phyloP scores from a whole-genome alignment of 345 rosid genomes.

The Citrus cavaleriei region DNA sequence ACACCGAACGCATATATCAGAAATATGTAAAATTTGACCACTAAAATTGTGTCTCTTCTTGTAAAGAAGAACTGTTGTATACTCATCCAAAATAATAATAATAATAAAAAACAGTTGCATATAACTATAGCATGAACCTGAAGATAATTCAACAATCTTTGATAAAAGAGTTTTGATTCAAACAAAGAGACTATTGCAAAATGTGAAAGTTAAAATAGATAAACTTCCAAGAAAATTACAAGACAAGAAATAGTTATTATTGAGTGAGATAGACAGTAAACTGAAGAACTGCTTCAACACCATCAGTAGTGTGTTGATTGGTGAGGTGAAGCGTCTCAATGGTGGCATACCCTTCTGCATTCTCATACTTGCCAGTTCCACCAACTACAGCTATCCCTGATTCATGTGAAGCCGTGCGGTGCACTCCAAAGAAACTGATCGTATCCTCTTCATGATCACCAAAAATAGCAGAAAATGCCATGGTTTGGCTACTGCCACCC shows the following conservation, averaged over 20 bases:
- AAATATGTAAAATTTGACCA: background rate
- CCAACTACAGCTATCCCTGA: constrained; percentile 51
- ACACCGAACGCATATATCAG: background rate
- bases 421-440: constrained; percentile 60
- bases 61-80: no score
- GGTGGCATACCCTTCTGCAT: constrained; percentile 42
- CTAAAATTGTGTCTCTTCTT: no score
- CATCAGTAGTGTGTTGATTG: constrained; percentile 46
- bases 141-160: background rate
- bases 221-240: background rate
- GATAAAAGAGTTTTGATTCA: background rate
- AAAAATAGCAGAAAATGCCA: constrained; percentile 37
- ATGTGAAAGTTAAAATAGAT: background rate
- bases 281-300: constrained; percentile 45
- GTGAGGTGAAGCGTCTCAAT: constrained; percentile 39
- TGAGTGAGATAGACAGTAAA: constrained; percentile 28
- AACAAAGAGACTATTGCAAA: background rate
- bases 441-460: constrained; percentile 26
- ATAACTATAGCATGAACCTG: background rate
- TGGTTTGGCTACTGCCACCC: constrained; percentile 51
- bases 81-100: no score
- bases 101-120: no score
- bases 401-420: constrained; percentile 37
- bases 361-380: constrained; percentile 49
- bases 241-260: background rate